Evolutionary conservation across 805 yeast genomes (phyloP), one percentile per base, ranked within the genome.

Genomic region (Pichia exigua): DNA sequence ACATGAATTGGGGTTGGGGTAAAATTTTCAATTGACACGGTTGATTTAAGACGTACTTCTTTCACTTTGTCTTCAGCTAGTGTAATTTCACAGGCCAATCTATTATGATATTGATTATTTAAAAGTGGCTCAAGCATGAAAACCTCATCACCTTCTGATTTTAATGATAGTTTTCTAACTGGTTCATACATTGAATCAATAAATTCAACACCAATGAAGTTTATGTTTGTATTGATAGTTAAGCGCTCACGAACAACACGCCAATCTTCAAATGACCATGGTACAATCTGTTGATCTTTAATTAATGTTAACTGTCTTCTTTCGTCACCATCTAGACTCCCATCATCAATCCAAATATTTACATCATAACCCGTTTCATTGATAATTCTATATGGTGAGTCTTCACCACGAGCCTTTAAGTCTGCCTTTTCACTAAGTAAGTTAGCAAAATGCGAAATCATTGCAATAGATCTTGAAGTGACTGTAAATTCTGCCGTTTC

Each of bases 261-360:
- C 97, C 98, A 94, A 63, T 92, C 97, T 61, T 91, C 96, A 71
- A 95, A 95, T 42, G 90, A 82, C 97, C 98, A 94, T 1, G 87
- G 85, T 5, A 79, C 64, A 4, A 67, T 65, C 6, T 77, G 79
- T 1, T 78, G 77, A 48, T 81, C 73, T 41, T 70, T 65, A 17
- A 87, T 62, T 0, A 59, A 40, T 0, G 75, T 71, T 17, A 67
- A 45, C 65, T 69, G 57, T 45, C 60, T 57, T 48, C 68, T 42
- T 50, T 65, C 57, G 32, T 61, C 53, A 26, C 62, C 40, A 2
- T 30, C 35, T 30, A 30, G 7, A 13, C n/a, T 30, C 3, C 66
- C 60, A 30, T 64, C 73, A 46, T 85, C 87, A n/a, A 82, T 76
- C 97, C 97, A 91, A 0, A 94, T 78, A 47, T 82, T 79, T n/a